These are phyloP conservation scores for Talaromyces nanjingensis DNA, from an alignment of 495 filamentous ascomycete species.

Conservation along the genomic window DNA sequence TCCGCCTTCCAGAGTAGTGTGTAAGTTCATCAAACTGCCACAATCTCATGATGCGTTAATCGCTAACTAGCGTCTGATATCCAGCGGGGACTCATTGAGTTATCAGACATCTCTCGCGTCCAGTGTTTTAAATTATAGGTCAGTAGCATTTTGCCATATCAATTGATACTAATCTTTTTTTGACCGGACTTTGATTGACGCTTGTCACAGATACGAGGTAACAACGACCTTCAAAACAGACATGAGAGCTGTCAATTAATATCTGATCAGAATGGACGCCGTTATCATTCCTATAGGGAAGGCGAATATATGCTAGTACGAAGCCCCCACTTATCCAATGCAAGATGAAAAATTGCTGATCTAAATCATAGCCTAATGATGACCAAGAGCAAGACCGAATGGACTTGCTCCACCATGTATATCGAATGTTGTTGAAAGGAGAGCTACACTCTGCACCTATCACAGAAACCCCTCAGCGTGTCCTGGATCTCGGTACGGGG, in stretches of 20 bases:
- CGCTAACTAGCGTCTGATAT: not conserved
- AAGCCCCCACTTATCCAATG: slow-evolving; percentile 19
- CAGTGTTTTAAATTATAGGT: slow-evolving; percentile 7
- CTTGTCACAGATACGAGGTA: not conserved
- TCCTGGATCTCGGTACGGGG: not conserved
- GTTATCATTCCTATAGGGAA: slow-evolving; percentile 18
- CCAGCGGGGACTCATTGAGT: not conserved
- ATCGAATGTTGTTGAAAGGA: slow-evolving; percentile 29
- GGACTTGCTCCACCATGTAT: slow-evolving; percentile 52
- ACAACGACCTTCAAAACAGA: not conserved
- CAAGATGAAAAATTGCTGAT: slow-evolving; percentile 18
- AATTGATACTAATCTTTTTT: slow-evolving; percentile 11
- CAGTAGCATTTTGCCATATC: slow-evolving; percentile 12
- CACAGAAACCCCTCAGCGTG: slow-evolving; percentile 19
- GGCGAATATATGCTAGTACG: slow-evolving; percentile 23
- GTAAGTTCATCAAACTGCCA: not conserved
- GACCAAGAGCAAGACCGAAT: slow-evolving; percentile 55
- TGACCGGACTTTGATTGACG: not conserved
- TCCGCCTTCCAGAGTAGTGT: not conserved
- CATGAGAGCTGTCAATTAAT: not conserved
- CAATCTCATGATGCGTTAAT: not conserved
- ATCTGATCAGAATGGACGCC: slow-evolving; percentile 13
- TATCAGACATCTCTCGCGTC: slow-evolving; percentile 20
- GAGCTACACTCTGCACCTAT: slow-evolving; percentile 36
- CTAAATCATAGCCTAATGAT: slow-evolving; percentile 10